Evolutionary conservation across 2,329 filamentous ascomycete species (phyloP).

Genomic region (Cladosporium sp.): DNA sequence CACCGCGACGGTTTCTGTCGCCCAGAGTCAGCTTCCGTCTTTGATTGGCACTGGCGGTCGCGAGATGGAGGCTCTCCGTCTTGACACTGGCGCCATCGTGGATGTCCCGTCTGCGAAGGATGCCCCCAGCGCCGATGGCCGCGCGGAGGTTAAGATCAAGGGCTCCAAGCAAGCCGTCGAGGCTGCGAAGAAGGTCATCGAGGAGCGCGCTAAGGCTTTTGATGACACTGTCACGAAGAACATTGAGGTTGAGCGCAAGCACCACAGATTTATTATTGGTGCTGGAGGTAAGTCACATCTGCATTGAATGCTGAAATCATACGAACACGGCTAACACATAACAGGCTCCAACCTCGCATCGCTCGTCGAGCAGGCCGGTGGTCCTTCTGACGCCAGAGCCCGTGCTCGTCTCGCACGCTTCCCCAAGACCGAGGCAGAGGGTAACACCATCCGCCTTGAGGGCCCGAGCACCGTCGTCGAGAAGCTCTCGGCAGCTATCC

Average conservation of each 20-base stretch:
- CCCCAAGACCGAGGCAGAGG: constrained; percentile 79
- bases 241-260: constrained; percentile 89
- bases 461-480: constrained; percentile 80
- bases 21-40: constrained; percentile 88
- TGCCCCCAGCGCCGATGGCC: constrained; percentile 57
- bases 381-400: constrained; percentile 78
- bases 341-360: constrained; percentile 77
- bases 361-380: constrained; percentile 83
- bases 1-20: constrained; percentile 74
- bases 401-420: constrained; percentile 91
- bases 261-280: constrained; percentile 87
- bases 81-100: constrained; percentile 80
- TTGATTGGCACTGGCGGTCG: constrained; percentile 87
- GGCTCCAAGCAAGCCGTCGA: constrained; percentile 89
- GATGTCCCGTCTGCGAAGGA: constrained; percentile 84
- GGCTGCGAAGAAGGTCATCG: constrained; percentile 83
- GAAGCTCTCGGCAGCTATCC: constrained; percentile 78
- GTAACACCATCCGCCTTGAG: constrained; percentile 78
- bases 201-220: constrained; percentile 81
- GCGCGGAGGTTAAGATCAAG: constrained; percentile 85
- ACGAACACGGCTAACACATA: too few species aligned
- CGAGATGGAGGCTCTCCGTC: constrained; percentile 85
- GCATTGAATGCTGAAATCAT: too few species aligned
- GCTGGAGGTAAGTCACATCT: constrained; percentile 64
- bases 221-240: constrained; percentile 84